Percentiles rank a stretch among this genome's conserved stretches.
Evolutionary conservation across 805 yeast species (phyloP).

Genomic region (Candida nanaspora): DNA sequence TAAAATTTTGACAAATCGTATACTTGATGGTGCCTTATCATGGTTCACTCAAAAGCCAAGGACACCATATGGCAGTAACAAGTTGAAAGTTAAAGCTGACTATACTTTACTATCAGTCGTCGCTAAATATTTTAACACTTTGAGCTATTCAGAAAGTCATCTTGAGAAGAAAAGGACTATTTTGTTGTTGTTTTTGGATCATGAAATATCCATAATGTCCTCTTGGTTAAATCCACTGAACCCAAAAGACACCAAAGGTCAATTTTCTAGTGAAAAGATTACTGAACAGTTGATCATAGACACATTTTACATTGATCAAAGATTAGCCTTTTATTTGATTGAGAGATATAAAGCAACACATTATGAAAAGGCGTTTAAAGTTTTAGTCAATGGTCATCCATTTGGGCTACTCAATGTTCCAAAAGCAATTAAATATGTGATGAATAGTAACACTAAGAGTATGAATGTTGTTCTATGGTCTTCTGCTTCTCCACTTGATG

Average conservation of each 20-base stretch:
- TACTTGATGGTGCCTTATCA: constrained; percentile 61
- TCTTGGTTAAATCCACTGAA: constrained; percentile 72
- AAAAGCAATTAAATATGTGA: constrained; percentile 50
- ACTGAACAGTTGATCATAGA: constrained; percentile 36
- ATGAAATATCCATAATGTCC: constrained; percentile 64
- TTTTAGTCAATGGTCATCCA: constrained; percentile 50
- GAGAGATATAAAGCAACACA: constrained; percentile 42
- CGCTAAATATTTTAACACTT: constrained; percentile 23
- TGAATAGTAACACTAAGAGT: constrained; percentile 17
- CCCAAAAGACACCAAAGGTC: constrained; percentile 33
- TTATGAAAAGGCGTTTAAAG: constrained; percentile 31
- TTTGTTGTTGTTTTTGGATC: constrained; percentile 56
- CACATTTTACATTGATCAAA: constrained; percentile 65
- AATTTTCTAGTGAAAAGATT: constrained; percentile 26
- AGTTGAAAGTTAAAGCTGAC: constrained; percentile 64
- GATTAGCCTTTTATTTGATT: constrained; percentile 63
- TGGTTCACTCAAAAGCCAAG: constrained; percentile 66
- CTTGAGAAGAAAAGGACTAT: constrained; percentile 46
- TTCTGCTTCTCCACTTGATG: constrained; percentile 72
- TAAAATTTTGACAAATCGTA: constrained; percentile 36
- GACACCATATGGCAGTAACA: constrained; percentile 84
- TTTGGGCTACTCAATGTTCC: constrained; percentile 47
- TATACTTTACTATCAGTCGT: constrained; percentile 49
- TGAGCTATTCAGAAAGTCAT: constrained; percentile 15
- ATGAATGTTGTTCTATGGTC: constrained; percentile 49